These are phyloP conservation scores for Russula abietina DNA, from an alignment of 768 basidiomycete genomes.

Conservation along the genomic window DNA sequence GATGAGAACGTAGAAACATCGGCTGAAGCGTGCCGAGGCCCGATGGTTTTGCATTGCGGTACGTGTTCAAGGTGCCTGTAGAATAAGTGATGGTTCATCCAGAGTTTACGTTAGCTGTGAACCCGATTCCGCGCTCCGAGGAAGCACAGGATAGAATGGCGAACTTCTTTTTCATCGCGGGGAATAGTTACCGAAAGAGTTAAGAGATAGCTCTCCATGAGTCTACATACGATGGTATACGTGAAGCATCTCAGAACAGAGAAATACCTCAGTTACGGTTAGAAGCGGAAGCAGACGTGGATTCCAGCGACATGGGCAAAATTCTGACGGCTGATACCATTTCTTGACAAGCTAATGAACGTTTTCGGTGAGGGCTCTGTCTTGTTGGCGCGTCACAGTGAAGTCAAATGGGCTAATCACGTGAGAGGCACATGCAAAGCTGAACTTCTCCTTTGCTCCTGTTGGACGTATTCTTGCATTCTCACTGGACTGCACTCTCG, in stretches of 20 bases:
- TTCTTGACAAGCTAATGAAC: not conserved
- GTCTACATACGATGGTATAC: too few species aligned
- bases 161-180: not conserved
- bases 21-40: not conserved
- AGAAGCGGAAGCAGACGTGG: not conserved
- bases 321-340: slow-evolving; percentile 1
- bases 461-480: too few species aligned
- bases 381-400: not conserved
- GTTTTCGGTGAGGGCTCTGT: not conserved
- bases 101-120: not conserved
- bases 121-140: not conserved
- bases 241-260: too few species aligned
- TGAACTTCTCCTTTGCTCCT: too few species aligned
- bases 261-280: slow-evolving; percentile 15
- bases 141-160: slow-evolving; percentile 1
- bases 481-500: too few species aligned
- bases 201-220: too few species aligned
- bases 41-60: slow-evolving; percentile 1
- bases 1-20: not conserved
- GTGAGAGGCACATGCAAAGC: too few species aligned
- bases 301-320: not conserved
- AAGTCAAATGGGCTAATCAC: too few species aligned
- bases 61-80: not conserved
- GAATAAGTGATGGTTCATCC: slow-evolving; percentile 2
- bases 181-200: too few species aligned